A percentile compares a stretch with the other conserved stretches of the same genome.
phyloP scores from a whole-genome alignment of 2,329 filamentous ascomycete genomes.

The Allantophomopsis cytisporea region DNA sequence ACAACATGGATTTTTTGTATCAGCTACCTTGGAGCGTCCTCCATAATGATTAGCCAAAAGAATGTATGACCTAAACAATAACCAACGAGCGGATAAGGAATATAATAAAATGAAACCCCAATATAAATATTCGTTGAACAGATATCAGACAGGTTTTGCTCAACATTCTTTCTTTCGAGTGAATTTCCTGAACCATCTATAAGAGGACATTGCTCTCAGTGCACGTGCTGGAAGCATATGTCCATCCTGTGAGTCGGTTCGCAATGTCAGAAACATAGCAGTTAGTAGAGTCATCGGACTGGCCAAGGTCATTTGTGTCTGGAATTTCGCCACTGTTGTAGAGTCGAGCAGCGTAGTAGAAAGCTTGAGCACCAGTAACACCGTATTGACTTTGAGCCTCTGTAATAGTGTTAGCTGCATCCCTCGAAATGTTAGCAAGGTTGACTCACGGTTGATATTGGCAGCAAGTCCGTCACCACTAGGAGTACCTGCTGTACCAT shows the following conservation, averaged over 20 bases:
- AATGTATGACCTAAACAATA: too few species aligned
- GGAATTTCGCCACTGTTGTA: conserved; percentile 26
- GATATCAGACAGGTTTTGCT: too few species aligned
- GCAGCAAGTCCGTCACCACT: conserved; percentile 14
- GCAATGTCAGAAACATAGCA: conserved; percentile 13
- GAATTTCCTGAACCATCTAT: too few species aligned
- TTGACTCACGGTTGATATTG: conserved; percentile 4
- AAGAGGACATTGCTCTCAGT: too few species aligned
- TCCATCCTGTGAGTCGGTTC: conserved; percentile 11
- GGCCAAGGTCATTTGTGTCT: conserved; percentile 17
- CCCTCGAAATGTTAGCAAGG: not conserved
- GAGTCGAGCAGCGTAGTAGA: conserved; percentile 21
- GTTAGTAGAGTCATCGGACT: conserved; percentile 7
- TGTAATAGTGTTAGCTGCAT: not conserved
- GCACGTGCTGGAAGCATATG: not conserved
- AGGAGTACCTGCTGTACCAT: conserved; percentile 15
- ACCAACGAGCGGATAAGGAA: too few species aligned
- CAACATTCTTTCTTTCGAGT: too few species aligned
- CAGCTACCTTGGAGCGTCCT: too few species aligned
- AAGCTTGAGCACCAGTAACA: conserved; percentile 13
- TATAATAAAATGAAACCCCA: too few species aligned
- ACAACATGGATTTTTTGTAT: too few species aligned
- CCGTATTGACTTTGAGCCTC: conserved; percentile 2
- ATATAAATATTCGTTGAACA: too few species aligned
- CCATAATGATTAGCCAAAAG: too few species aligned